Percentiles rank a stretch among this genome's conserved stretches.
Evolutionary conservation across 108 stramenopile species (phyloP).

Genomic region (Seminavis robusta): DNA sequence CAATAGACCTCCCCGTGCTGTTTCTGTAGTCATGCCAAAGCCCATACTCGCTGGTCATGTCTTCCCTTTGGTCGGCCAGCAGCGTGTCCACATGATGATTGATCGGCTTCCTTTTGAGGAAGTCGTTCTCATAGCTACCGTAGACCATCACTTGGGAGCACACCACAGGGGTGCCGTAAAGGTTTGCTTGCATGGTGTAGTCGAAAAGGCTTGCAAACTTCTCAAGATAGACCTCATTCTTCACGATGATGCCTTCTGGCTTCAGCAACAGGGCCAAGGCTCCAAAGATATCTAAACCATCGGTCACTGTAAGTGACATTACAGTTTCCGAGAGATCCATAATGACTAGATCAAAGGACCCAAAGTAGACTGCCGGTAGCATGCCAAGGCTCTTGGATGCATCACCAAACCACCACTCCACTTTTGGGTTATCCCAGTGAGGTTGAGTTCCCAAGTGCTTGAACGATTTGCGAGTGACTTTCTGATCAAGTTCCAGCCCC

Average conservation of each 20-base stretch:
- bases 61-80: constrained; percentile 49
- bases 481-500: constrained; percentile 77
- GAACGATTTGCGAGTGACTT: constrained; percentile 60
- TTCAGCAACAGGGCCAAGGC: constrained; percentile 65
- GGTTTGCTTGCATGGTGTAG: constrained; percentile 46
- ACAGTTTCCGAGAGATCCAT: constrained; percentile 85
- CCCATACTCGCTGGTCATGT: constrained; percentile 43
- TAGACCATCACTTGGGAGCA: constrained; percentile 74
- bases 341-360: constrained; percentile 75
- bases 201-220: constrained; percentile 62
- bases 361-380: constrained; percentile 73
- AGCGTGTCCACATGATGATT: constrained; percentile 25
- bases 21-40: constrained; percentile 62
- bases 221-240: constrained; percentile 73
- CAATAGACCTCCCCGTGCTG: constrained; percentile 47
- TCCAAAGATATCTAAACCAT: constrained; percentile 73
- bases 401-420: constrained; percentile 87
- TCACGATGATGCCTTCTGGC: constrained; percentile 76
- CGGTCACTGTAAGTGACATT: constrained; percentile 71
- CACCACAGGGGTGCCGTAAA: constrained; percentile 55
- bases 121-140: constrained; percentile 71
- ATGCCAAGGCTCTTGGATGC: constrained; percentile 68
- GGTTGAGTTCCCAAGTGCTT: constrained; percentile 74
- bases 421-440: constrained; percentile 72
- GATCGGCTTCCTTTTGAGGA: constrained; percentile 31